These are phyloP conservation scores for Pezicula neosporulosa DNA, from an alignment of 2,329 filamentous ascomycete genomes.

Conservation along the genomic window DNA sequence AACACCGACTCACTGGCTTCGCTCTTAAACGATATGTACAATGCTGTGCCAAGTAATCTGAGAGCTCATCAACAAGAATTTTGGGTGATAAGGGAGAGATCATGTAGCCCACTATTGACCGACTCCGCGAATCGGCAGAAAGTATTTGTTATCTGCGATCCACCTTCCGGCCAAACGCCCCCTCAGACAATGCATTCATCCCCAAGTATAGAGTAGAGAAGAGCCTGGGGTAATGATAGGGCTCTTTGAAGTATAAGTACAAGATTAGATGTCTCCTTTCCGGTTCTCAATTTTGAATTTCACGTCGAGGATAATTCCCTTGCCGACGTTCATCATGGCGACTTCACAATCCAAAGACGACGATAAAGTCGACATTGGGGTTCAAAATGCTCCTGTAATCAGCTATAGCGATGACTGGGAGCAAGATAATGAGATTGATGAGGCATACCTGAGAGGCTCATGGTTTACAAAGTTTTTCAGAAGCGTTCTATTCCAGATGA, in stretches of 20 bases:
- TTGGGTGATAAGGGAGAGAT: too few relatives aligned
- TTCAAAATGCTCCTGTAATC: background rate
- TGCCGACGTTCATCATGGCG: background rate
- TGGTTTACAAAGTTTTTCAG: conserved; percentile 3
- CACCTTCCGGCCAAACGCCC: background rate
- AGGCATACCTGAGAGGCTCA: conserved; percentile 2
- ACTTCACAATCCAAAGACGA: background rate
- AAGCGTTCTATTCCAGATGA: conserved; percentile 10
- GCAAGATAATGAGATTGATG: conserved; percentile 1
- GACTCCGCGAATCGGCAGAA: background rate
- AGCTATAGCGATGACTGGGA: background rate
- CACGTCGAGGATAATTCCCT: background rate
- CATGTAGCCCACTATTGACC: background rate
- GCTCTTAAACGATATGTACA: too few relatives aligned
- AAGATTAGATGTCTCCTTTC: background rate
- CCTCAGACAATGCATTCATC: background rate
- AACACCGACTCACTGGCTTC: too few relatives aligned
- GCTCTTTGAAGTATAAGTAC: background rate
- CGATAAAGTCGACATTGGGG: background rate
- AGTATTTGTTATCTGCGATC: background rate
- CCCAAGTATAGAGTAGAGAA: background rate
- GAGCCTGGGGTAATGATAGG: background rate
- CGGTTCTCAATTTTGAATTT: background rate
- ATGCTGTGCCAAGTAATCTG: too few relatives aligned
- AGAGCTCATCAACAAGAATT: too few relatives aligned